Base-by-base conservation (phyloP, 371 early-diverging fungal genomes). In the Blastocladiella emersonii region DNA sequence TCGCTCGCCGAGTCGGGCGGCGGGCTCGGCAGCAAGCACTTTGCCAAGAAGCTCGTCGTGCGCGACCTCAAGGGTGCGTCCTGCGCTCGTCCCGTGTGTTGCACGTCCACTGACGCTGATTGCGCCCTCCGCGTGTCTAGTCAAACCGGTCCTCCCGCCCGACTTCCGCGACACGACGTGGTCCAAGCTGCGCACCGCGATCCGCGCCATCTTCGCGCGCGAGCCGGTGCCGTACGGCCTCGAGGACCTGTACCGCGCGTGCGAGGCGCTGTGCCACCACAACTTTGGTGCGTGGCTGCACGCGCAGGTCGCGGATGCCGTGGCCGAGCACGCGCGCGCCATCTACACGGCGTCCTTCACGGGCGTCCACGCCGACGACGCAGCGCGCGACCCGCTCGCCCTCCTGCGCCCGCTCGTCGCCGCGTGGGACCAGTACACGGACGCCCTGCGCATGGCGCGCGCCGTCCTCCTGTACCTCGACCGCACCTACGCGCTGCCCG, bases 391-490 rank as follows among this genome's bases (percentile, higher is more conserved):
- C 17, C 17, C 56, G 19, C 10, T 10, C 30, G 56, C 15, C 12
- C 10, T 21, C 3, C 78, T 17, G 90, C 91, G 91, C 75, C 71
- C 15, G 74, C 70, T 41, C 83, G 86, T 67, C 80, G 85, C 62
- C 76, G 85, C 71, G 66, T 88, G 81, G 84, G 77, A 72, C 13
- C 63, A 66, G 8, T 30, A 10, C 32, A 55, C 56, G 45, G 51
- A 51, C 13, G 60, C 56, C 21, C 64, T 59, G 21, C 10, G 75
- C 23, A 79, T 85, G 71, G 86, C 92, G 41, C 75, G 88, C 34
- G 87, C 84, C 67, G 81, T 95, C 19, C 93, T 93, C 69, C 79
- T 93, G 67, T 92, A 92, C 66, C 74, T 95, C 45, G 95, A 95
- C 73, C 85, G 95, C 55, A 86, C 90, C 5, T 92, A 89, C 70